Conservation (phyloP, 768 basidiomycete species). For the Agaricus sinodeliciosus region DNA sequence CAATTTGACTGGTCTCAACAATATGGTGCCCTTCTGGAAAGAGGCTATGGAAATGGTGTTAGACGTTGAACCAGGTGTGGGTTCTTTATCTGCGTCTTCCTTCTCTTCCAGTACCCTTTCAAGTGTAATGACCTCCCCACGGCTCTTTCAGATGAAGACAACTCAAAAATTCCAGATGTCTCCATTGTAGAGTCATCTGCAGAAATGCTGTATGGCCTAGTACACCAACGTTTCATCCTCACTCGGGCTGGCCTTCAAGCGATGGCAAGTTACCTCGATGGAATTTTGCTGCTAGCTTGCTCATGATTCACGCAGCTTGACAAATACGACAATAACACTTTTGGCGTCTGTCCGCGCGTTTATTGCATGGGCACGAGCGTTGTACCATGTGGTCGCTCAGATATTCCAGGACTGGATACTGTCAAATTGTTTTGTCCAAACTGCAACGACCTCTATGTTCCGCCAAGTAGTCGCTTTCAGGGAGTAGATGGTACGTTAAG, state of each 20-base stretch:
- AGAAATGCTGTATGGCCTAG: slow-evolving; percentile 94
- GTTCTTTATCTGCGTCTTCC: slow-evolving; percentile 17
- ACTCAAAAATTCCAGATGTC: slow-evolving; percentile 94
- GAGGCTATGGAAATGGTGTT: slow-evolving; percentile 99
- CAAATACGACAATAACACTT: slow-evolving; percentile 88
- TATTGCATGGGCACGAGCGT: slow-evolving; percentile 87
- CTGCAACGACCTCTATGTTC: slow-evolving; percentile 95
- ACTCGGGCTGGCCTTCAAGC: slow-evolving; percentile 90
- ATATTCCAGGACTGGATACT: slow-evolving; percentile 93
- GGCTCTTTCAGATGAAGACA: slow-evolving; percentile 69
- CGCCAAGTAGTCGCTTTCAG: slow-evolving; percentile 92
- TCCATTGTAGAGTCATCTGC: slow-evolving; percentile 98
- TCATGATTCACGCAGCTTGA: slow-evolving; percentile 56
- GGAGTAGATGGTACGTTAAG: slow-evolving; percentile 80
- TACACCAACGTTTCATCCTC: slow-evolving; percentile 95
- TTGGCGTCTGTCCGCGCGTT: slow-evolving; percentile 93
- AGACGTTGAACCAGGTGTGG: slow-evolving; percentile 95
- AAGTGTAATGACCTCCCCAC: slow-evolving; percentile 16
- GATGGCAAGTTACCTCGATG: slow-evolving; percentile 58
- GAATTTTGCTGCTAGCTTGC: slow-evolving; percentile 8
- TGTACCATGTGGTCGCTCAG: slow-evolving; percentile 92
- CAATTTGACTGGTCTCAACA: slow-evolving; percentile 93
- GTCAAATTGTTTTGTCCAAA: slow-evolving; percentile 98
- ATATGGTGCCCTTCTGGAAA: slow-evolving; percentile 98
- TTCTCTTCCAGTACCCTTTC: neutral